Percentiles rank a stretch among this genome's conserved stretches.
These are phyloP conservation scores for Fusarium sp. DNA, from an alignment of 2,329 filamentous ascomycete genomes.

Conservation along the genomic window DNA sequence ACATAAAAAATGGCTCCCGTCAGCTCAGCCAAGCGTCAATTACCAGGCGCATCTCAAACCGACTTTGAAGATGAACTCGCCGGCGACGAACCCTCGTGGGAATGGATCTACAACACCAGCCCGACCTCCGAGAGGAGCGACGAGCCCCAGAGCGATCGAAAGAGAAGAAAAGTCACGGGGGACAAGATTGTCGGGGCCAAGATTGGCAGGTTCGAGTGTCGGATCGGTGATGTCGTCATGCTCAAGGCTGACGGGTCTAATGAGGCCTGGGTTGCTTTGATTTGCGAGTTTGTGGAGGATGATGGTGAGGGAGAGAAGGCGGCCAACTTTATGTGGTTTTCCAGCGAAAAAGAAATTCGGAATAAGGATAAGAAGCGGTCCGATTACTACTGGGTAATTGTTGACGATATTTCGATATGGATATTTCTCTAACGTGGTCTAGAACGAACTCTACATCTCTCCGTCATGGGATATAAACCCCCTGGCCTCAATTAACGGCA, in stretches of 20 bases:
- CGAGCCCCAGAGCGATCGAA: constrained; percentile 48
- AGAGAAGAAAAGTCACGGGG: constrained; percentile 50
- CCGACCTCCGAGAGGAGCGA: constrained; percentile 47
- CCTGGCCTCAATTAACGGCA: constrained; percentile 89
- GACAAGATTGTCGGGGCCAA: constrained; percentile 80
- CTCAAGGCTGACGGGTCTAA: constrained; percentile 88
- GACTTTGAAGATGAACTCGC: constrained; percentile 92
- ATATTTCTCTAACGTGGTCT: background rate
- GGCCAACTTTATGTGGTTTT: constrained; percentile 96
- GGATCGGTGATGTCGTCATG: constrained; percentile 84
- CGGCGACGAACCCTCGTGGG: constrained; percentile 78
- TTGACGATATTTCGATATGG: background rate
- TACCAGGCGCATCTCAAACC: constrained; percentile 51
- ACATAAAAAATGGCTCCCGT: constrained; percentile 42
- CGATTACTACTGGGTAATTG: constrained; percentile 77
- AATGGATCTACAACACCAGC: constrained; percentile 75
- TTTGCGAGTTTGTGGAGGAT: constrained; percentile 83
- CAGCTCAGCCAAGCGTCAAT: constrained; percentile 33
- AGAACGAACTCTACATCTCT: constrained; percentile 94
- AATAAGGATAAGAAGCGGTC: constrained; percentile 84
- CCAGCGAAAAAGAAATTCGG: constrained; percentile 87
- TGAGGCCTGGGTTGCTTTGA: constrained; percentile 92
- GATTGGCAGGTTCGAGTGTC: constrained; percentile 85
- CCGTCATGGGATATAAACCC: constrained; percentile 89
- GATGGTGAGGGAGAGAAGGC: constrained; percentile 76